Percentiles rank a stretch among this genome's conserved stretches.
These are phyloP conservation scores for Dendryphion nanum DNA, from an alignment of 2,329 filamentous ascomycete genomes.

Conservation along the genomic window DNA sequence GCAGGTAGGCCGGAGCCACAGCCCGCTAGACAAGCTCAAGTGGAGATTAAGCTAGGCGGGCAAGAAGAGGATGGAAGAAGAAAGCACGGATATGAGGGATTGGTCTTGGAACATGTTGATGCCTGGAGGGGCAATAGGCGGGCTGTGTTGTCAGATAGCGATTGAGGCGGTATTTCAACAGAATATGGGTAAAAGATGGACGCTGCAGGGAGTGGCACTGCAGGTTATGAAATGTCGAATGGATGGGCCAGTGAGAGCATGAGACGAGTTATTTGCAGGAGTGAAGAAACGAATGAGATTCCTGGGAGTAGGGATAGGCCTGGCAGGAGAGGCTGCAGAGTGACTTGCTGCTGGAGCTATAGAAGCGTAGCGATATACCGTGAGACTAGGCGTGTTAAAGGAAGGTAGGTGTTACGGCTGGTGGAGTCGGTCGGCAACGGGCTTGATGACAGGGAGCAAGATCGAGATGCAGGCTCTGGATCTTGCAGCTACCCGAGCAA, in stretches of 20 bases:
- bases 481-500: not conserved
- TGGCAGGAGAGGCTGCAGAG: not conserved
- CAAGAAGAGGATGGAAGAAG: constrained; percentile 1
- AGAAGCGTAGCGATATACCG: not conserved
- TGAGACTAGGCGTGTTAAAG: not conserved
- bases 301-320: constrained; percentile 1
- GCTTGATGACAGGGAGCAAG: not conserved
- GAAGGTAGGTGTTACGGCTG: not conserved
- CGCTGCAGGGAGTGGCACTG: too few species aligned
- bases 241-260: too few species aligned
- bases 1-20: too few species aligned
- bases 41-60: too few species aligned
- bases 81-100: constrained; percentile 1
- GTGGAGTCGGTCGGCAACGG: not conserved
- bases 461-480: not conserved
- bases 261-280: too few species aligned
- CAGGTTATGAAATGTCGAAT: too few species aligned
- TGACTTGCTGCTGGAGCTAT: not conserved
- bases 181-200: too few species aligned
- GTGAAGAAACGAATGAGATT: not conserved
- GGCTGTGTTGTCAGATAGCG: too few species aligned
- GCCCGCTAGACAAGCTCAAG: too few species aligned
- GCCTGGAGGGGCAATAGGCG: constrained; percentile 7
- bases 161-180: too few species aligned
- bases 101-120: constrained; percentile 4